Evolutionary conservation across 2,329 filamentous ascomycete species (phyloP), one percentile per base, ranked within the genome.

Genomic region (Lachnellula arida): DNA sequence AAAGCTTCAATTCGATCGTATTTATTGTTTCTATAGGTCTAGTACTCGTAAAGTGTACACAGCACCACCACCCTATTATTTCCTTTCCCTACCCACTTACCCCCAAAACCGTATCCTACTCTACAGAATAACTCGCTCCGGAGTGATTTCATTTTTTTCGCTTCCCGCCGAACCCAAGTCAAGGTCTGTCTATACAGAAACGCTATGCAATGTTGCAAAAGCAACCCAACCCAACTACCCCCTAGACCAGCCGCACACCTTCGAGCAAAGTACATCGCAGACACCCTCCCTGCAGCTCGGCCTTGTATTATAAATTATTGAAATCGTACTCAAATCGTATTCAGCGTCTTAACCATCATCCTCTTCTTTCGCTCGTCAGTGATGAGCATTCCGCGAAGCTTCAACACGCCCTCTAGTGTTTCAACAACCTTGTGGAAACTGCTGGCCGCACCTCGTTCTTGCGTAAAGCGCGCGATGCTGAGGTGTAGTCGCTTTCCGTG

Each of bases 381-480:
- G 25, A 96, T 84, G 32, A 96, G 73, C 63, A 92, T 75, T 25
- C 79, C 78, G 28, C 86, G 82, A 57, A 77, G 77, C 60, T 78
- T 78, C 69, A 95, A 84, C 15, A 90, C 81, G 19, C 81, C 77
- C 62, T 86, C 81, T 64, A 97, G 78, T 3, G 88, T 87, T 57
- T 91, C 87, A 25, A 95, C 82, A 9, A 96, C 88, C 67, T 84
- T 86, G 69, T 90, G 82, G 74, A 97, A 96, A 64, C 88, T 94
- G 65, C 88, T 94, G 39, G 90, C 91, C 1, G 93, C 92, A n/a
- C 93, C 94, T 56, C 86, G 86, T 68, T 94, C 91, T 68, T 97
- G 92, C 1, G 89, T 93, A 70, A 97, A 90, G 37, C 90, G 87
- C 32, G 89, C 84, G 61, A 97, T 85, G 70, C 87, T 89, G 53